phyloP scores from a whole-genome alignment of 2,329 filamentous ascomycete genomes.

The Lachnellula occidentalis region DNA sequence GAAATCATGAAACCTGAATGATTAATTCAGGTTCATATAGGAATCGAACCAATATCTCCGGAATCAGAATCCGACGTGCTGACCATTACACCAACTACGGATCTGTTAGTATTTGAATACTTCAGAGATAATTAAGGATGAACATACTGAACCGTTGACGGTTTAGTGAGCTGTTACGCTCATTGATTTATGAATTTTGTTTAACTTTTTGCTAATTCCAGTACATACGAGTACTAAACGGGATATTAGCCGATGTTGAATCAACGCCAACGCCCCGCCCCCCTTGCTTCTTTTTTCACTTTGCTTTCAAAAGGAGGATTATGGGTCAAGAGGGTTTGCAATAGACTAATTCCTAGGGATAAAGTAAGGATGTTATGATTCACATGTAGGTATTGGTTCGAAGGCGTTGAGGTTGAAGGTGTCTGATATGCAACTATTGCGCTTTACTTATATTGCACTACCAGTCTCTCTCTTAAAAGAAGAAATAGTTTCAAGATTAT shows the following conservation, averaged over 20 bases:
- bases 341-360: too few species aligned
- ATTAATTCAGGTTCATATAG: constrained; percentile 10
- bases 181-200: neutral
- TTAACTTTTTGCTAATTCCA: neutral
- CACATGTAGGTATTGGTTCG: too few species aligned
- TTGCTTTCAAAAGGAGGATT: too few species aligned
- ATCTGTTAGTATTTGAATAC: neutral
- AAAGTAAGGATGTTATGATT: too few species aligned
- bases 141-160: neutral
- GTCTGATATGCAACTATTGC: too few species aligned
- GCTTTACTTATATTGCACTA: too few species aligned
- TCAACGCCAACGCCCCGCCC: neutral
- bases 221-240: neutral
- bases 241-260: neutral
- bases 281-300: too few species aligned
- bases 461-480: too few species aligned
- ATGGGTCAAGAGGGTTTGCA: too few species aligned
- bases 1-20: neutral
- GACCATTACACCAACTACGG: constrained; percentile 14
- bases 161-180: neutral
- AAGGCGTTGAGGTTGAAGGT: too few species aligned
- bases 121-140: too few species aligned
- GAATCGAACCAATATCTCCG: constrained; percentile 20
- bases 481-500: too few species aligned
- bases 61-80: constrained; percentile 21